These are phyloP conservation scores for Saccharomycopsis javanensis DNA, from an alignment of 805 yeast species.

Conservation along the genomic window DNA sequence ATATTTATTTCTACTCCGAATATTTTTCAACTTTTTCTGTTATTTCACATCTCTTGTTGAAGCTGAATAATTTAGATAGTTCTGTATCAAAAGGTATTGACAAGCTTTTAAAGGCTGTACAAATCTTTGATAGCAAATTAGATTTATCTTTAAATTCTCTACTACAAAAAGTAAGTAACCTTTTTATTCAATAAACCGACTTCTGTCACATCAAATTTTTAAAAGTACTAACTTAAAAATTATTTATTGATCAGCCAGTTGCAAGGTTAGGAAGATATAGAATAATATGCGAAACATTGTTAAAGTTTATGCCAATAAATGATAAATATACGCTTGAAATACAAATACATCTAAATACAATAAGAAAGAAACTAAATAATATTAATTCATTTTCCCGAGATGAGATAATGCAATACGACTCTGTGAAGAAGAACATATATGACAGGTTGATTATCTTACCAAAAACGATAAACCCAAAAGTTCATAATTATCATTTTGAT, in stretches of 20 bases:
- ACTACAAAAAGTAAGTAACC: conserved; percentile 5
- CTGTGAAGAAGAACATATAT: neutral
- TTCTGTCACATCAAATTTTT: no score
- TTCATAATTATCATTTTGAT: neutral
- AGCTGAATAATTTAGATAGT: conserved; percentile 20
- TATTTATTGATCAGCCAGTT: conserved; percentile 2
- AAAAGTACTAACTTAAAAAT: neutral
- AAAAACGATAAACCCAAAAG: neutral
- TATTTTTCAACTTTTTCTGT: conserved; percentile 29
- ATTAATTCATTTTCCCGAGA: conserved; percentile 6
- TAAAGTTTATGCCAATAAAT: conserved; percentile 1
- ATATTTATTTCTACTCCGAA: conserved; percentile 27
- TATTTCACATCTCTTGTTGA: conserved; percentile 28
- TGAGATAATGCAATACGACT: neutral
- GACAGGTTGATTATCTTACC: neutral
- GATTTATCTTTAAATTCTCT: conserved; percentile 39
- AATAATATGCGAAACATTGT: conserved; percentile 7
- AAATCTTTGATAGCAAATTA: conserved; percentile 27
- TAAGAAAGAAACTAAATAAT: conserved; percentile 3
- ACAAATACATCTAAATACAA: neutral
- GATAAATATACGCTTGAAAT: neutral
- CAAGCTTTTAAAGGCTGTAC: conserved; percentile 33
- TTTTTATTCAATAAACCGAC: neutral
- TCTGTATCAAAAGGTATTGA: conserved; percentile 26
- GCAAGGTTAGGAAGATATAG: conserved; percentile 13